Conservation (phyloP, 2,329 filamentous ascomycete genomes). For the Fusarium nisikadoi region DNA sequence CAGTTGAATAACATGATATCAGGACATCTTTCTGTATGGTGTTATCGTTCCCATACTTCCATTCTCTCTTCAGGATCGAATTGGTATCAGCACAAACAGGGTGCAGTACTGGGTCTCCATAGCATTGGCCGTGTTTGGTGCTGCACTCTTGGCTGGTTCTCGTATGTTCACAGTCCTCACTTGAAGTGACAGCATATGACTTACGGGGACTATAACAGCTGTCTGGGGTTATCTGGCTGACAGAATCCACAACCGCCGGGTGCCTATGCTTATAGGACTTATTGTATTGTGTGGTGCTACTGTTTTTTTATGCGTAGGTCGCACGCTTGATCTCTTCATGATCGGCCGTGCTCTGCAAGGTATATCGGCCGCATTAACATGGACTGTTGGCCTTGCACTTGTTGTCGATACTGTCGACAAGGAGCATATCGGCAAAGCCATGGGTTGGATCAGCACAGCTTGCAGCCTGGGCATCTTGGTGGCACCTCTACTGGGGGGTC, state of each 20-base stretch:
- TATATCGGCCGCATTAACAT: constrained; percentile 49
- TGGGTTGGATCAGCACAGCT: constrained; percentile 49
- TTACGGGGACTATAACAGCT: constrained; percentile 35
- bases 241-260: constrained; percentile 46
- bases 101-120: constrained; percentile 52
- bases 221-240: constrained; percentile 52
- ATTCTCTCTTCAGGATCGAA: constrained; percentile 44
- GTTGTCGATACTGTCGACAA: constrained; percentile 50
- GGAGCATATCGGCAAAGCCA: constrained; percentile 47
- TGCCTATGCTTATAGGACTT: constrained; percentile 50
- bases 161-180: constrained; percentile 39
- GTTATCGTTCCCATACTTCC: constrained; percentile 50
- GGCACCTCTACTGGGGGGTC: constrained; percentile 49
- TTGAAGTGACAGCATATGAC: neutral
- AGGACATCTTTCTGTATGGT: constrained; percentile 51
- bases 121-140: constrained; percentile 49
- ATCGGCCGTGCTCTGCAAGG: constrained; percentile 49
- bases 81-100: constrained; percentile 40
- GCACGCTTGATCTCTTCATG: constrained; percentile 47
- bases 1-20: neutral
- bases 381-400: constrained; percentile 52
- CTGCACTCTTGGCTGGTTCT: constrained; percentile 45
- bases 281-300: constrained; percentile 46
- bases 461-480: constrained; percentile 48
- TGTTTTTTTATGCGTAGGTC: constrained; percentile 47